Base-by-base conservation (phyloP, 345 rosid species). In the Moringa oleifera region DNA sequence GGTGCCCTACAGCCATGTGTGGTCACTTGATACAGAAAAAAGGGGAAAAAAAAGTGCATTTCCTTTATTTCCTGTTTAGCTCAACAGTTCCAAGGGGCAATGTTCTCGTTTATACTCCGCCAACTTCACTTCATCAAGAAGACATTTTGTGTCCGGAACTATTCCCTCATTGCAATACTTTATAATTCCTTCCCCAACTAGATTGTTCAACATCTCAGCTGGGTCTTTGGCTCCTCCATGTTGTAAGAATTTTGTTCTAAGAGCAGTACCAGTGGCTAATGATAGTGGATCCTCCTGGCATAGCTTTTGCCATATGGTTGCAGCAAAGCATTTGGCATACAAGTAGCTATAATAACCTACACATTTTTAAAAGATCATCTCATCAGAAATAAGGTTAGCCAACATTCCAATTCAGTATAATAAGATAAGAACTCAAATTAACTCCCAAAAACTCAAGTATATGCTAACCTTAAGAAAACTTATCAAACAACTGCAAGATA, bases 161-260 rank as follows among this genome's bases (percentile, higher is more conserved):
- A 88, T 77, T 61, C 92, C 92, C 57, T 78, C 83, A 53, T 73
- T 70, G 46, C 50, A 64, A 47, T 75, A 46, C 66, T 67, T 81
- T 51, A 90, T 15, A 47, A 88, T 80, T 24, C 85, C 90, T 62
- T 81, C 70, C n/a, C 89, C 91, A 0, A 70, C 86, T 15, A 94
- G 68, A 81, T 86, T 95, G 18, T 57, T 79, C 57, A 94, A 78
- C 59, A 94, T 54, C 69, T 80, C 89, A 21, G 74, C 75, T 46
- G 99, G 83, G 53, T 86, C 93, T 79, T 85, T 90, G 15, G 97
- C 96, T 76, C 99, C 99, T 57, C 97, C 96, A 60, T 86, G 85
- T 73, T 70, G 85, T 46, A 94, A 78, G 57, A 90, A 60, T 61
- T 85, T 88, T 46, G 80, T 81, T 67, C 96, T 77, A 9, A 94